Percentiles rank a stretch among this genome's conserved stretches.
phyloP scores from a whole-genome alignment of 768 basidiomycete genomes.

The Clavaria fumosa region DNA sequence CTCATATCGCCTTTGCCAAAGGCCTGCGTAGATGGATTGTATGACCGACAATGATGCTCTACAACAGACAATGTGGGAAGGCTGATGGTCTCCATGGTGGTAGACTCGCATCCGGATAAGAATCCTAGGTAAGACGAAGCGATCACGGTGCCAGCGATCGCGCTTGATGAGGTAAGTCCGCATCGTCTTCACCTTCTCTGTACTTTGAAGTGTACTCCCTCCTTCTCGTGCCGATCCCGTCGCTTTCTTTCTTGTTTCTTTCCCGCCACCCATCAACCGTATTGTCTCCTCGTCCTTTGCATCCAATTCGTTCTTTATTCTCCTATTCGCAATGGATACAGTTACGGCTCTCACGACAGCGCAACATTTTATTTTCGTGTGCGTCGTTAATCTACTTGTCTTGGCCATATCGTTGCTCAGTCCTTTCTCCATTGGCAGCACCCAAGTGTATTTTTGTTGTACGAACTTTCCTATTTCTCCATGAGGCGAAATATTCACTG shows the following conservation, averaged over 20 bases:
- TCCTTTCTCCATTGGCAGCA: slow-evolving; percentile 12
- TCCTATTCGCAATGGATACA: slow-evolving; percentile 16
- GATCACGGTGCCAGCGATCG: not conserved
- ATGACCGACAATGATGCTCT: too few relatives aligned
- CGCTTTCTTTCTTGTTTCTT: slow-evolving; percentile 23
- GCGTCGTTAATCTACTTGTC: slow-evolving; percentile 12
- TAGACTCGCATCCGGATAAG: not conserved
- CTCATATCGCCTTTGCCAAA: too few relatives aligned
- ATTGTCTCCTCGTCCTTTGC: slow-evolving; percentile 8
- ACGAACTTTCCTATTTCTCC: slow-evolving; percentile 21
- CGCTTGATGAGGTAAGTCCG: not conserved
- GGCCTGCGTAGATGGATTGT: too few relatives aligned
- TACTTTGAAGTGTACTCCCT: not conserved
- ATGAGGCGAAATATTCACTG: slow-evolving; percentile 12
- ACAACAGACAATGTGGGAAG: not conserved
- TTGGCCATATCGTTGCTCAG: not conserved
- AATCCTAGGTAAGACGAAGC: not conserved
- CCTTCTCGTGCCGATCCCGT: slow-evolving; percentile 16
- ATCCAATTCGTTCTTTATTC: slow-evolving; percentile 8
- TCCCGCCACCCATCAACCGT: slow-evolving; percentile 20
- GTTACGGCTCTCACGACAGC: slow-evolving; percentile 32
- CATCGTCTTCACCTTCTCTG: not conserved
- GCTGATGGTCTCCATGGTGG: not conserved
- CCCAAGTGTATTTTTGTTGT: slow-evolving; percentile 81
- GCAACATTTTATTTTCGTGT: slow-evolving; percentile 66